Conservation (phyloP, 345 rosid species). For the Acer yangbiense region DNA sequence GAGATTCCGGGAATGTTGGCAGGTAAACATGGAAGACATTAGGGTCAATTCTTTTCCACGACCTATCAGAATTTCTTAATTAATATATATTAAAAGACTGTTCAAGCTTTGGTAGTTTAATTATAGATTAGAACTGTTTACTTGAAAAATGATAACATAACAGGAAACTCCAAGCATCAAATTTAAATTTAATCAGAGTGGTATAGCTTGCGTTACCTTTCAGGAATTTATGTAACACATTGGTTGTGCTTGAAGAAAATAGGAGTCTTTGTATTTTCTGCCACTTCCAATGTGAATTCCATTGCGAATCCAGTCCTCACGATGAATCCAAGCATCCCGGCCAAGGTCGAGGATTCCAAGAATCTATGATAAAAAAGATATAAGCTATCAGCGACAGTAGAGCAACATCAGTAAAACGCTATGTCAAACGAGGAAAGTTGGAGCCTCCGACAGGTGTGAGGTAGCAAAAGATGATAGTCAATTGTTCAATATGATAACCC, state of each 20-base stretch:
- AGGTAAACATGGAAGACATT: too few relatives aligned
- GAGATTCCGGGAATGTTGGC: background rate
- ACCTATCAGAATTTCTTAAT: too few relatives aligned
- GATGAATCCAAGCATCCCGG: conserved; percentile 90
- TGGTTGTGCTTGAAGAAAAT: conserved; percentile 80
- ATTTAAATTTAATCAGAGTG: background rate
- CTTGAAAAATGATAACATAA: background rate
- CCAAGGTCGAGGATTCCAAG: conserved; percentile 80
- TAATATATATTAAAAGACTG: too few relatives aligned
- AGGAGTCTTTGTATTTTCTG: conserved; percentile 91
- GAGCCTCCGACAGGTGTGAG: background rate
- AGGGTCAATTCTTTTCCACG: too few relatives aligned
- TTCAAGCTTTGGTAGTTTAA: background rate
- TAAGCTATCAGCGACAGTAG: background rate
- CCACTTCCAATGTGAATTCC: conserved; percentile 77
- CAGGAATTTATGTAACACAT: conserved; percentile 72
- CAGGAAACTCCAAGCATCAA: background rate
- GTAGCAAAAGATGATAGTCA: background rate
- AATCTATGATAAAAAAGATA: conserved; percentile 42
- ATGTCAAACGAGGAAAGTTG: background rate
- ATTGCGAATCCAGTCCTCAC: conserved; percentile 79
- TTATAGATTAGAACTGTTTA: background rate
- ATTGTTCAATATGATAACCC: background rate
- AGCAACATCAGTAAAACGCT: background rate
- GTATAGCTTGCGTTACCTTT: conserved; percentile 2